A percentile compares a stretch with the other conserved stretches of the same genome.
Conservation (phyloP, 495 filamentous ascomycete genomes). For the Aspergillus taichungensis region DNA sequence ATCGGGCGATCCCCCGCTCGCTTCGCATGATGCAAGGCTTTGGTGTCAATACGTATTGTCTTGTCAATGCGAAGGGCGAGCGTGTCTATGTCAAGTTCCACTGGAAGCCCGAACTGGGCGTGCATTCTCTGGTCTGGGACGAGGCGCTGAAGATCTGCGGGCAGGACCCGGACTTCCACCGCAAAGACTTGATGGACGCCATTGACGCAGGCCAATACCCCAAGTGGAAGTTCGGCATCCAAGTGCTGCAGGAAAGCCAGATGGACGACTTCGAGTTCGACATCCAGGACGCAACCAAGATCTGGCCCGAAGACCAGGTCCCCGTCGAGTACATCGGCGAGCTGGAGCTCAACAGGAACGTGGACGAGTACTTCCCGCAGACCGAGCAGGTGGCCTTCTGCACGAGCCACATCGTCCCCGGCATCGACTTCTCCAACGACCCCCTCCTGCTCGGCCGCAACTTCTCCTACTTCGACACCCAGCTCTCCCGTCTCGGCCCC, state of each 20-base stretch:
- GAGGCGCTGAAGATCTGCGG: slow-evolving; percentile 75
- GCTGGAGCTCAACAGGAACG: slow-evolving; percentile 71
- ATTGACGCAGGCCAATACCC: slow-evolving; percentile 61
- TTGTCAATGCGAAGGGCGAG: slow-evolving; percentile 63
- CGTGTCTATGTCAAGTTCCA: slow-evolving; percentile 77
- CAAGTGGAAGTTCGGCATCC: slow-evolving; percentile 79
- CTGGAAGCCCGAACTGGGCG: slow-evolving; percentile 68
- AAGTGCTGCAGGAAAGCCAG: slow-evolving; percentile 60
- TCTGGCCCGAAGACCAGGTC: slow-evolving; percentile 80
- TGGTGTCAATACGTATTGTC: slow-evolving; percentile 75
- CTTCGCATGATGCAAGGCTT: slow-evolving; percentile 90
- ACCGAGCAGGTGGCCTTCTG: slow-evolving; percentile 78
- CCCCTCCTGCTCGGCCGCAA: slow-evolving; percentile 76
- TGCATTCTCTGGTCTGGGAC: slow-evolving; percentile 82
- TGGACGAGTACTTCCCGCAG: slow-evolving; percentile 81
- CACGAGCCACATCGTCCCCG: slow-evolving; percentile 76
- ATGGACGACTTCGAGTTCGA: slow-evolving; percentile 84
- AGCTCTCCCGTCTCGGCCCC: slow-evolving; percentile 68
- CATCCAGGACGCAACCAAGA: slow-evolving; percentile 83
- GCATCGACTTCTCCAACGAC: slow-evolving; percentile 81
- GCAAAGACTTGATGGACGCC: slow-evolving; percentile 74
- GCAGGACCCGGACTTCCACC: slow-evolving; percentile 82
- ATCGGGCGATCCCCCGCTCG: slow-evolving; percentile 70
- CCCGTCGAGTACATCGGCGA: slow-evolving; percentile 76
- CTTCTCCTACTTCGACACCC: slow-evolving; percentile 84